Evolutionary conservation across 805 yeast species (phyloP), one percentile per base, ranked within the genome.

Genomic region (Saccharomycopsis oosterbeekiorum): DNA sequence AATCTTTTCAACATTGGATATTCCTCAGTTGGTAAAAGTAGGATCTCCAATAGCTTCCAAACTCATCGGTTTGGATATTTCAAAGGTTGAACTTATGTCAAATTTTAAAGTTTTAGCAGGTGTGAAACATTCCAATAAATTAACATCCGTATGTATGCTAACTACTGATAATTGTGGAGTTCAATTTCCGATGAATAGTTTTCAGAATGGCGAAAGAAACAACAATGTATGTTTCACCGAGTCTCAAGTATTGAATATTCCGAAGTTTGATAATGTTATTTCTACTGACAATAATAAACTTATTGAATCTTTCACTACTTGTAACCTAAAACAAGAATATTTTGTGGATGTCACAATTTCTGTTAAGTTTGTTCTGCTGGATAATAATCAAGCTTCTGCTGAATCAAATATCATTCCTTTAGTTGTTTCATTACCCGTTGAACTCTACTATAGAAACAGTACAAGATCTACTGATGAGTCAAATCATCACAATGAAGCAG

Each of bases 311-410:
- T 62, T 60, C 47, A 62, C 47, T 19, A 59, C 62, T 6, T 62
- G 65, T 26, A 62, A 62, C 37, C 17, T 60, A 15, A 62, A 62
- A 56, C 40, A 58, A 26, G 58, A 60, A 24, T 62, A 62, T 40
- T 34, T 3, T 5, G 41, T 60, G 4, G 17, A 17, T 17, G 14
- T 29, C 6, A 47, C 57, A n/a, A n/a, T 62, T 1, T 26, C 14
- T 2, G 9, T 55, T 17, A 34, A n/a, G 21, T 19, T 61, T 51
- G 58, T 55, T 19, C 53, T 26, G 21, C n/a, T 8, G 10, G 26
- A 47, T 4, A 47, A 47, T 6, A 47, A 15, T 36, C 19, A 17
- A 21, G 21, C 1, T 19, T 29, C 21, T 24, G 10, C 17, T 26
- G 40, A 37, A n/a, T 15, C 14, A 54, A 54, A 6, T n/a, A 12